Conservation (phyloP, 306 rosid genomes). For the Inga oerstediana region DNA sequence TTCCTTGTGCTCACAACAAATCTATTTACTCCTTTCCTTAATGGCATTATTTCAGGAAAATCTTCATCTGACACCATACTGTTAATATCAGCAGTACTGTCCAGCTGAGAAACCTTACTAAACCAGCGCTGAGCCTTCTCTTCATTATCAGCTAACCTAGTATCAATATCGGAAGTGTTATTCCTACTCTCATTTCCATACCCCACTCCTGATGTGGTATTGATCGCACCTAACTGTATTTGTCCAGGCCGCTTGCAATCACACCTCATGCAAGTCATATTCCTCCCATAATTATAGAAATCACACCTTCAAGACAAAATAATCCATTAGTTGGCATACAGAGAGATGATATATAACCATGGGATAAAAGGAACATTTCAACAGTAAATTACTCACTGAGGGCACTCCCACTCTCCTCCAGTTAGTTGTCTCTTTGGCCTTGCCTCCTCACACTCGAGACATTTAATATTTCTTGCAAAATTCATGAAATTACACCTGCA, state of each 20-base stretch:
- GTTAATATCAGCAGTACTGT: conserved; percentile 61
- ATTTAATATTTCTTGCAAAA: conserved; percentile 83
- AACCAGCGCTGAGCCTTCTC: conserved; percentile 96
- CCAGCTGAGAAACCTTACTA: conserved; percentile 85
- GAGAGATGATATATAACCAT: not conserved
- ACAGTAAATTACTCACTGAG: conserved; percentile 71
- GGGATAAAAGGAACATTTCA: conserved; percentile 15
- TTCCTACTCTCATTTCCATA: conserved; percentile 44
- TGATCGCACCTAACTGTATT: conserved; percentile 39
- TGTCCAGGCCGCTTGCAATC: conserved; percentile 89
- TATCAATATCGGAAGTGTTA: conserved; percentile 46
- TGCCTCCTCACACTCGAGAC: conserved; percentile 91
- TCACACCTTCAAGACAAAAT: conserved; percentile 65
- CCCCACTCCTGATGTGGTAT: conserved; percentile 37
- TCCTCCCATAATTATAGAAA: conserved; percentile 82
- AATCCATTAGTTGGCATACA: conserved; percentile 27
- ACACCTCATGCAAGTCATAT: conserved; percentile 78
- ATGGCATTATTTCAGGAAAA: conserved; percentile 96
- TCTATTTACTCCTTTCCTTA: conserved; percentile 93
- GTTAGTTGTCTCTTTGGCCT: conserved; percentile 83
- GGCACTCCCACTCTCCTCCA: conserved; percentile 99
- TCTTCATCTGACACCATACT: conserved; percentile 66
- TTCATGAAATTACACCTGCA: conserved; percentile 98
- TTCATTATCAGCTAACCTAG: conserved; percentile 79
- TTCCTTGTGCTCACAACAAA: conserved; percentile 94